These are phyloP conservation scores for Picea mariana DNA, from an alignment of 83 land plant species.

Conservation along the genomic window DNA sequence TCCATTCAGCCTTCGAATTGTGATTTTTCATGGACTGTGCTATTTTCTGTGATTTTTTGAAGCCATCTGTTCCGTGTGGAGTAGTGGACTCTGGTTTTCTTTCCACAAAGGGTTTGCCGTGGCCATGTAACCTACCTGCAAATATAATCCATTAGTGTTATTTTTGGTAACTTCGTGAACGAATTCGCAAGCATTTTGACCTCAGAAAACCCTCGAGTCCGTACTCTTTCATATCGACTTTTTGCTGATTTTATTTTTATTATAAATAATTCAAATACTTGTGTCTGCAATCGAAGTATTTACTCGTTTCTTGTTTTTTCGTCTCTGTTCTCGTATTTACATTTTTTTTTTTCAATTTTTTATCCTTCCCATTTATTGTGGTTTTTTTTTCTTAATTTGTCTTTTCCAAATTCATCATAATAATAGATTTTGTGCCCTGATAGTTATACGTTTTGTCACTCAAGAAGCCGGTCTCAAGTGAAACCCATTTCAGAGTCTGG, in stretches of 20 bases:
- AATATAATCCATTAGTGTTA: too few species aligned
- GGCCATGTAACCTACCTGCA: background rate
- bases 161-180: too few species aligned
- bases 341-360: background rate
- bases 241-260: background rate
- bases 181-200: too few species aligned
- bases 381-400: constrained; percentile 1
- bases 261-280: too few species aligned
- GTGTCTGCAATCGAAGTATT: too few species aligned
- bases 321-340: background rate
- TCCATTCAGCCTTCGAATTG: too few species aligned
- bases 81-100: too few species aligned
- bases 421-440: background rate
- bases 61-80: too few species aligned
- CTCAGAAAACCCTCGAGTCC: constrained; percentile 1
- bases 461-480: background rate
- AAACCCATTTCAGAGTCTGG: too few species aligned
- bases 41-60: too few species aligned
- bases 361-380: background rate
- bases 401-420: background rate
- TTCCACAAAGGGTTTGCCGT: too few species aligned
- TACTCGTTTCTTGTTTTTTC: background rate
- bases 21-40: too few species aligned
- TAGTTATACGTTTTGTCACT: background rate
- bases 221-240: background rate